phyloP scores from a whole-genome alignment of 2,329 filamentous ascomycete genomes.

The Zymoseptoria pseudotritici region DNA sequence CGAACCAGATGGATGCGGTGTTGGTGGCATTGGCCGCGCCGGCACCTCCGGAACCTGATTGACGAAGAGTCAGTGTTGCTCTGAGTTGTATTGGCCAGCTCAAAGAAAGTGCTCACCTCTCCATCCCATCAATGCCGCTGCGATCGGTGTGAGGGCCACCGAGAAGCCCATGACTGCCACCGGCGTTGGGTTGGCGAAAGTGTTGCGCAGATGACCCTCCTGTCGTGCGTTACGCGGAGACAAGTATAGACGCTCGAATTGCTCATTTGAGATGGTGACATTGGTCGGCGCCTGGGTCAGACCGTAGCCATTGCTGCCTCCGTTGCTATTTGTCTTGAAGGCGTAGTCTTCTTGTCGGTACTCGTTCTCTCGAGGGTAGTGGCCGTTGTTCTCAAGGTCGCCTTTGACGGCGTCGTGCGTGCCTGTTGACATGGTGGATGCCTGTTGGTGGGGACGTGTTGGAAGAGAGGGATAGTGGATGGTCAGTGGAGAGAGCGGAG shows the following conservation, averaged over 20 bases:
- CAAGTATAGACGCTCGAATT: slow-evolving; percentile 21
- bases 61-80: neutral
- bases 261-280: slow-evolving; percentile 20
- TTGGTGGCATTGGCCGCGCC: slow-evolving; percentile 7
- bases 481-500: too few species aligned
- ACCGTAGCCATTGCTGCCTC: neutral
- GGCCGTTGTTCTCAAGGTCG: neutral
- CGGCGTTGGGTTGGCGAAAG: slow-evolving; percentile 19
- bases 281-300: slow-evolving; percentile 2
- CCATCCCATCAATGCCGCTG: slow-evolving; percentile 13
- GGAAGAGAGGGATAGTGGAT: neutral
- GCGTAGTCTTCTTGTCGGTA: neutral
- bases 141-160: slow-evolving; percentile 14
- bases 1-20: slow-evolving; percentile 27
- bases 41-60: neutral
- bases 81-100: neutral
- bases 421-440: neutral
- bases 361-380: neutral
- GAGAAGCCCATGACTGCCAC: slow-evolving; percentile 18
- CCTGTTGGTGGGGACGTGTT: neutral
- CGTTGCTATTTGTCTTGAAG: neutral
- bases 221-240: slow-evolving; percentile 11
- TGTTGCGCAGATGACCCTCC: slow-evolving; percentile 13
- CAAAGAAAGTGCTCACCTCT: neutral
- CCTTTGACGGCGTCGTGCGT: neutral